Conservation (phyloP, 768 basidiomycete species). For the Xerocomellus intermedius region DNA sequence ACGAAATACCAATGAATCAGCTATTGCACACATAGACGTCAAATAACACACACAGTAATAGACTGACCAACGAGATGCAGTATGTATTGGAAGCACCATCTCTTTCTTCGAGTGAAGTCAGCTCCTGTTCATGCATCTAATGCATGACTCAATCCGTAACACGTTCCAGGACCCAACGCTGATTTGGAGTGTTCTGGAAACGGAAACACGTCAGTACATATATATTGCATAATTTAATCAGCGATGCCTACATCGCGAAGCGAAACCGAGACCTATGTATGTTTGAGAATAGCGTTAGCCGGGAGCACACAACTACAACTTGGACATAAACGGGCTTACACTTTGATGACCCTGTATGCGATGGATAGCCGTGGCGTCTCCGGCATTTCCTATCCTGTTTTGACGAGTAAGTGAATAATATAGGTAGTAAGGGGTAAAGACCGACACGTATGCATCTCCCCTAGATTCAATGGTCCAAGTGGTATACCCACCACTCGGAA, state of each 20-base stretch:
- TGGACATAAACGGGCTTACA: not conserved
- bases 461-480: not conserved
- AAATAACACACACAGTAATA: too few relatives aligned
- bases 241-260: not conserved
- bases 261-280: not conserved
- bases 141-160: too few relatives aligned
- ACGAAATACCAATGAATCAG: too few relatives aligned
- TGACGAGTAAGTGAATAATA: not conserved
- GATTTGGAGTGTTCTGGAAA: not conserved
- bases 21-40: too few relatives aligned
- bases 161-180: conserved; percentile 7
- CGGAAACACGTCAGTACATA: not conserved
- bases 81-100: too few relatives aligned
- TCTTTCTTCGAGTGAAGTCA: too few relatives aligned
- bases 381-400: conserved; percentile 1
- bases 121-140: too few relatives aligned
- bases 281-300: not conserved
- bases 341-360: not conserved
- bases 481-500: too few relatives aligned
- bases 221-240: not conserved
- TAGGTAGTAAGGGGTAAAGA: not conserved
- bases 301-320: not conserved
- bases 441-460: not conserved
- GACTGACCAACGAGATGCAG: too few relatives aligned
- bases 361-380: conserved; percentile 1